Conservation (phyloP, 345 rosid genomes). For the Rhizophora mangle region DNA sequence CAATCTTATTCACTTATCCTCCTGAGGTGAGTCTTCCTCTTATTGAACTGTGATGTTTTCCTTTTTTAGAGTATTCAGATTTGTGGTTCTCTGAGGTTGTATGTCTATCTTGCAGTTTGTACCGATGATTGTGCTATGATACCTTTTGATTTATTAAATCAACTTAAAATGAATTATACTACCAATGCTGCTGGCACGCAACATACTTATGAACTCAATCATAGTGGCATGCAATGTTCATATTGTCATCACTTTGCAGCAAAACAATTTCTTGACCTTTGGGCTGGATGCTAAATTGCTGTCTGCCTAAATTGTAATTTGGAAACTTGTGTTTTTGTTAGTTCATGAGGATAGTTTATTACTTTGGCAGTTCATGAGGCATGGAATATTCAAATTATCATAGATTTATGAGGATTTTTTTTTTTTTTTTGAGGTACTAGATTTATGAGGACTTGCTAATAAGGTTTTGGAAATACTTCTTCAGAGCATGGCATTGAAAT, state of each 20-base stretch:
- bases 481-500: too few relatives aligned
- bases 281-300: neutral
- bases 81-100: too few relatives aligned
- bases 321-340: neutral
- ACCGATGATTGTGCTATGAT: neutral
- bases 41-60: neutral
- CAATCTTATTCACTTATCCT: constrained; percentile 87
- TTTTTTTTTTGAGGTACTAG: too few relatives aligned
- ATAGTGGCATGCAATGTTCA: neutral
- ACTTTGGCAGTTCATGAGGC: neutral
- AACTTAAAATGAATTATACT: neutral
- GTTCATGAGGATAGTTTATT: neutral
- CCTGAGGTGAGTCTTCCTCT: constrained; percentile 50
- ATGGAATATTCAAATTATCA: too few relatives aligned
- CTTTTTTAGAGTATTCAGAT: too few relatives aligned
- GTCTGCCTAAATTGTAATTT: neutral
- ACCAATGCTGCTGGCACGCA: neutral
- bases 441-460: too few relatives aligned
- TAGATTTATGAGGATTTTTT: too few relatives aligned
- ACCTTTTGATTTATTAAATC: neutral
- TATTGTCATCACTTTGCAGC: neutral
- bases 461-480: too few relatives aligned
- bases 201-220: neutral
- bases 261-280: neutral
- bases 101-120: neutral